Evolutionary conservation across 768 basidiomycete genomes (phyloP).

Genomic region (Russula emetica): DNA sequence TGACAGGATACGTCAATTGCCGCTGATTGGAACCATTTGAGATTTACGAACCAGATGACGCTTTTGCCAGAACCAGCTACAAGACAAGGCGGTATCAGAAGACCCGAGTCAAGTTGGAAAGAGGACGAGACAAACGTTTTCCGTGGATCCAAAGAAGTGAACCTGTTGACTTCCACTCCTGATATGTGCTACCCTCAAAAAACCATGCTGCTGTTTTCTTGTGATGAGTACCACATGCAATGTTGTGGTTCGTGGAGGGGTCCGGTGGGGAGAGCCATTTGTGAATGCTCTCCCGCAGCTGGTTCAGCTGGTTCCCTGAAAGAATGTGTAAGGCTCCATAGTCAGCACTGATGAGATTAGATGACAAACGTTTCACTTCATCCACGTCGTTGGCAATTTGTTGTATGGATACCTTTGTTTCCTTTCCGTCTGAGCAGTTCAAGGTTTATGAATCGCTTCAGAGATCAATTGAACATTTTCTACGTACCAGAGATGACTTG

Average conservation of each 20-base stretch:
- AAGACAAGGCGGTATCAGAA: not conserved
- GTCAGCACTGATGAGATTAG: not conserved
- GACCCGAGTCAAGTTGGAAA: not conserved
- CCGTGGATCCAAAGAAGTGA: constrained; percentile 11
- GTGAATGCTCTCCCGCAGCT: not conserved
- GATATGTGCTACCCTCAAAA: not conserved
- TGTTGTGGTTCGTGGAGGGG: constrained; percentile 6
- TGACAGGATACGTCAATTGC: not conserved
- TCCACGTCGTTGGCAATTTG: not conserved
- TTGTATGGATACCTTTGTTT: no score
- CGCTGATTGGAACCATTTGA: not conserved
- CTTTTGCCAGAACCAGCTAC: constrained; percentile 14
- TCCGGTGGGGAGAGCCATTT: constrained; percentile 16
- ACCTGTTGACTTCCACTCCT: not conserved
- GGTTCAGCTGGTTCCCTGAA: constrained; percentile 2
- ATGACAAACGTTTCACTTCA: not conserved
- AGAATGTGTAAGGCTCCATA: not conserved
- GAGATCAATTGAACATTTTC: no score
- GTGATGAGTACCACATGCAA: not conserved
- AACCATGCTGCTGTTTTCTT: constrained; percentile 3
- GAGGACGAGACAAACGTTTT: constrained; percentile 1
- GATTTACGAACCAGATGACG: constrained; percentile 1
- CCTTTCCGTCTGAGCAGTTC: no score
- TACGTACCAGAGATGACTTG: no score
- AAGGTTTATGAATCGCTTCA: no score